Evolutionary conservation across 164 flowering plant species (phyloP).

Genomic region (Nymphaea colorata): DNA sequence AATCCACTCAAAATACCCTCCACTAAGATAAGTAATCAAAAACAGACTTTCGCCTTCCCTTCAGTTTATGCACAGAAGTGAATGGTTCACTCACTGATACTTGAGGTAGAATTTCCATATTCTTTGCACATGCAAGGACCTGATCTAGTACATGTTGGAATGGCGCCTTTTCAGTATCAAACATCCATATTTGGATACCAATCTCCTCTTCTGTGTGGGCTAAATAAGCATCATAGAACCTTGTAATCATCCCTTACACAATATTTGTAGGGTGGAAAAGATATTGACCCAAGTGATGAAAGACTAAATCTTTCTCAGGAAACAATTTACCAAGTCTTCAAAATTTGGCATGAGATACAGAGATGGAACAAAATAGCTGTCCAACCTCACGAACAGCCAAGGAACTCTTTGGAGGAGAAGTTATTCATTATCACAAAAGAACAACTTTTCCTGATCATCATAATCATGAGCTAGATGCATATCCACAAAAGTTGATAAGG

Average conservation of each 20-base stretch:
- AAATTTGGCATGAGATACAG: slow-evolving; percentile 70
- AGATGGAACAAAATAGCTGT: slow-evolving; percentile 69
- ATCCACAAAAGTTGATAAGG: slow-evolving; percentile 29
- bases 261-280: slow-evolving; percentile 71
- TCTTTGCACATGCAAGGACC: slow-evolving; percentile 48
- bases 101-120: slow-evolving; percentile 52
- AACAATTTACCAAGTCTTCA: slow-evolving; percentile 43
- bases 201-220: slow-evolving; percentile 61
- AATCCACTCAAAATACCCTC: slow-evolving; percentile 53
- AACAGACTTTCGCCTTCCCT: slow-evolving; percentile 35
- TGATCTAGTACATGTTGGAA: slow-evolving; percentile 63
- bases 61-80: slow-evolving; percentile 2
- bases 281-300: slow-evolving; percentile 71
- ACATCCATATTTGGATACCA: slow-evolving; percentile 71
- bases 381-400: slow-evolving; percentile 63
- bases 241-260: slow-evolving; percentile 71
- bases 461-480: slow-evolving; percentile 70
- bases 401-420: slow-evolving; percentile 39
- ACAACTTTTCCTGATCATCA: slow-evolving; percentile 60
- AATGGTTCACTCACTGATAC: slow-evolving; percentile 14
- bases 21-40: slow-evolving; percentile 48
- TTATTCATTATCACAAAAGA: slow-evolving; percentile 79
- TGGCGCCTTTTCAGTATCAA: slow-evolving; percentile 44
- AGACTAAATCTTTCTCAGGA: slow-evolving; percentile 61
- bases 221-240: slow-evolving; percentile 67